Conservation (phyloP, 2,329 filamentous ascomycete genomes). For the Myriosclerotinia duriaeana region DNA sequence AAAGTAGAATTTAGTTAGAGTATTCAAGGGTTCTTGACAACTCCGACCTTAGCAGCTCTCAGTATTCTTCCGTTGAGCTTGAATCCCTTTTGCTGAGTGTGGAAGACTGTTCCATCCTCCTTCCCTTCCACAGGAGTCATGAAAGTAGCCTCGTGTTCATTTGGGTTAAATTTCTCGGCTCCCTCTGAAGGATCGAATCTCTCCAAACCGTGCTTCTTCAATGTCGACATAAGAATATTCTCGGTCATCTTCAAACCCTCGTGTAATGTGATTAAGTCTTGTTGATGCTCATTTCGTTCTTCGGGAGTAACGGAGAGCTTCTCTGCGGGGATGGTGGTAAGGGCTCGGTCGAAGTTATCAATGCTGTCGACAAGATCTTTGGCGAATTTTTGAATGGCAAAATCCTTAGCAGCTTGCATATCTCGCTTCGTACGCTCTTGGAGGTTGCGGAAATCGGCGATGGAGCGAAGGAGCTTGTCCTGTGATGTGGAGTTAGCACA, state of each 20-base stretch:
- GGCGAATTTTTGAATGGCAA: constrained; percentile 91
- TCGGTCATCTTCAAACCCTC: constrained; percentile 96
- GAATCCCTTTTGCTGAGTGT: constrained; percentile 94
- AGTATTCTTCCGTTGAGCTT: constrained; percentile 86
- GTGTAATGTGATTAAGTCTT: constrained; percentile 78
- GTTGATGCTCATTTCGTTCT: constrained; percentile 53
- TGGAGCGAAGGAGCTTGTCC: constrained; percentile 92
- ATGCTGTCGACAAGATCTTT: constrained; percentile 92
- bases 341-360: constrained; percentile 94
- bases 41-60: constrained; percentile 91
- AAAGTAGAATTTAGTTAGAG: neutral
- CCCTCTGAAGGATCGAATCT: constrained; percentile 72
- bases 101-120: constrained; percentile 87
- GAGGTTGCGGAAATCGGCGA: constrained; percentile 97
- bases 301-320: constrained; percentile 59
- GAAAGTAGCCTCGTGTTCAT: constrained; percentile 94
- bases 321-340: constrained; percentile 72
- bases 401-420: constrained; percentile 81
- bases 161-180: constrained; percentile 90
- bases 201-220: constrained; percentile 93
- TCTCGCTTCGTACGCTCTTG: constrained; percentile 93
- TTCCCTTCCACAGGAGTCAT: constrained; percentile 85
- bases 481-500: constrained; percentile 44
- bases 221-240: constrained; percentile 77
- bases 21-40: constrained; percentile 71